Conservation (phyloP, 176 grass and related monocot genomes). For the Oryza glumipatula region DNA sequence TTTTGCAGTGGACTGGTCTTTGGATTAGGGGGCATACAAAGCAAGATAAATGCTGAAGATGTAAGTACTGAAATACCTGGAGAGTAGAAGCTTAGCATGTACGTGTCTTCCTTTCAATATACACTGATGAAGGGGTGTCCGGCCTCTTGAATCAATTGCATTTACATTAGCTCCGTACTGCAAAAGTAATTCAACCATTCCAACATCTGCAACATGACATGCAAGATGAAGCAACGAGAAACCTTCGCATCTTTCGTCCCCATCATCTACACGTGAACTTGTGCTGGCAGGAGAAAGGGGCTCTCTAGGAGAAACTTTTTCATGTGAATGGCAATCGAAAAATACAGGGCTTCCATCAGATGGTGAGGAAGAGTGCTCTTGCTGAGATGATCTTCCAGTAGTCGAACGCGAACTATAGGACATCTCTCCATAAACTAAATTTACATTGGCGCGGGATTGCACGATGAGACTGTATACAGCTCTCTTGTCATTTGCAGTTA, state of each 20-base stretch:
- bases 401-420: conserved; percentile 45
- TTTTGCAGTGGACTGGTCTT: background rate
- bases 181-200: conserved; percentile 91
- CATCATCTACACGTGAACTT: conserved; percentile 52
- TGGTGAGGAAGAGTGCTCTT: conserved; percentile 61
- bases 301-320: conserved; percentile 53
- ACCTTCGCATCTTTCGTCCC: conserved; percentile 67
- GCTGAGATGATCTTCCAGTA: conserved; percentile 71
- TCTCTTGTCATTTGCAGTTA: conserved; percentile 81
- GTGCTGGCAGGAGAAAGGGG: conserved; percentile 58
- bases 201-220: conserved; percentile 76
- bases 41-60: conserved; percentile 15
- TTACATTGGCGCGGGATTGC: conserved; percentile 73
- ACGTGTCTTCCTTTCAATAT: conserved; percentile 76
- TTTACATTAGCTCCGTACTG: conserved; percentile 92
- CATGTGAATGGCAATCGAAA: conserved; percentile 55
- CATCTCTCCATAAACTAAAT: conserved; percentile 63
- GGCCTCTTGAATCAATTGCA: conserved; percentile 69
- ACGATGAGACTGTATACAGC: conserved; percentile 76
- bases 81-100: conserved; percentile 79
- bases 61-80: conserved; percentile 58
- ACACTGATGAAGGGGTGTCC: conserved; percentile 87
- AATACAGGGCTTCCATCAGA: conserved; percentile 57
- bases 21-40: conserved; percentile 1
- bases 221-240: conserved; percentile 95